A percentile compares a stretch with the other conserved stretches of the same genome.
Conservation (phyloP, 116 monocot species). For the Iris pallida region DNA sequence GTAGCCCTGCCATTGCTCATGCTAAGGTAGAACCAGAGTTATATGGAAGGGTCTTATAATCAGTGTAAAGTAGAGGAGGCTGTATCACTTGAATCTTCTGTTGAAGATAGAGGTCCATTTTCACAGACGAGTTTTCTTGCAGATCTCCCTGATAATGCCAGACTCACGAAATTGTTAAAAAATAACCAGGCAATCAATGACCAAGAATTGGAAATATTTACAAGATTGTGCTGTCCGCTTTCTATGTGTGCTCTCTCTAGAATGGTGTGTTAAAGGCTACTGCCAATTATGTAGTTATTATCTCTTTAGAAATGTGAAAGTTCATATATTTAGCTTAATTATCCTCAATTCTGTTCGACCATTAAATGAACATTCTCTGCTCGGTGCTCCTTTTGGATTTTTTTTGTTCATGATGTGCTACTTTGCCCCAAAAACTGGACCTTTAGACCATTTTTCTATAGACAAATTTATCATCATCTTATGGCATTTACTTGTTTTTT, state of each 20-base stretch:
- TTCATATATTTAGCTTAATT: background rate
- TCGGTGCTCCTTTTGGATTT: slow-evolving; percentile 9
- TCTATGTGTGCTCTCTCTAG: slow-evolving; percentile 85
- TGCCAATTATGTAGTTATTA: too few relatives aligned
- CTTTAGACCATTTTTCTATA: background rate
- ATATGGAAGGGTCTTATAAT: slow-evolving; percentile 12
- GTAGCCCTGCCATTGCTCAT: slow-evolving; percentile 17
- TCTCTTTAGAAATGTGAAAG: too few relatives aligned
- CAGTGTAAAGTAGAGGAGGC: slow-evolving; percentile 17
- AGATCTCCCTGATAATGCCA: slow-evolving; percentile 46
- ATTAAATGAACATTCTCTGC: background rate
- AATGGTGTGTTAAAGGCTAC: slow-evolving; percentile 50
- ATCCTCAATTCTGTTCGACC: background rate
- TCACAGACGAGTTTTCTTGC: slow-evolving; percentile 18
- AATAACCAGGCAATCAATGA: slow-evolving; percentile 58
- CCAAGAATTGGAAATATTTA: slow-evolving; percentile 91
- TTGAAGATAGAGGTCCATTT: slow-evolving; percentile 21
- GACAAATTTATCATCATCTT: background rate
- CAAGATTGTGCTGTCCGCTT: slow-evolving; percentile 97
- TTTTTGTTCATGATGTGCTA: background rate
- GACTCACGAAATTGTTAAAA: slow-evolving; percentile 66
- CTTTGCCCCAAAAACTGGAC: background rate
- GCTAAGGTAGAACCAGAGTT: slow-evolving; percentile 52
- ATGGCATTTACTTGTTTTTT: background rate
- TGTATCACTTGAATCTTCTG: slow-evolving; percentile 5